phyloP scores from a whole-genome alignment of 495 filamentous ascomycete genomes.

The Xylaria longipes region DNA sequence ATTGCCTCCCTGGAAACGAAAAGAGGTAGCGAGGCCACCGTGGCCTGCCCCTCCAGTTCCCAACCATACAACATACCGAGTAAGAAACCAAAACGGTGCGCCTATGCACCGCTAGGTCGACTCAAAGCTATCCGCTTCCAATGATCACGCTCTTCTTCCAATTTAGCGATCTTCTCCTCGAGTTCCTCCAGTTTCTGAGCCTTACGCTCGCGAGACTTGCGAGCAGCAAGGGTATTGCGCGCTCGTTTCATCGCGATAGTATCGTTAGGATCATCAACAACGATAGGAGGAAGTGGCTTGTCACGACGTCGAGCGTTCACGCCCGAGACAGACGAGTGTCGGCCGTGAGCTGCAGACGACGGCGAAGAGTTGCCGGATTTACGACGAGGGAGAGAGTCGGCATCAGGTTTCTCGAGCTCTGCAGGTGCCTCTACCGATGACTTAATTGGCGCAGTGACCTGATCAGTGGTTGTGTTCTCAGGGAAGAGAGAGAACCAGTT shows the following conservation, averaged over 20 bases:
- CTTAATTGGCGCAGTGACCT: slow-evolving; percentile 40
- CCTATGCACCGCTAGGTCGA: slow-evolving; percentile 22
- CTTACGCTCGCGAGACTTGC: slow-evolving; percentile 90
- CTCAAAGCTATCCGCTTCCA: slow-evolving; percentile 63
- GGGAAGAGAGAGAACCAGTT: slow-evolving; percentile 77
- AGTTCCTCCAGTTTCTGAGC: slow-evolving; percentile 70
- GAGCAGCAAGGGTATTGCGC: slow-evolving; percentile 92
- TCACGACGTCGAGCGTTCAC: slow-evolving; percentile 72
- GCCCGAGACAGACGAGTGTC: slow-evolving; percentile 73
- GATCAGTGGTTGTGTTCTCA: slow-evolving; percentile 34
- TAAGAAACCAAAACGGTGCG: slow-evolving; percentile 11
- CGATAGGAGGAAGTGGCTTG: slow-evolving; percentile 82
- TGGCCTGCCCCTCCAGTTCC: slow-evolving; percentile 32
- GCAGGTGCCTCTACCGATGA: slow-evolving; percentile 53
- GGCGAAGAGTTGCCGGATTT: slow-evolving; percentile 57
- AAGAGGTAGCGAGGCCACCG: slow-evolving; percentile 21
- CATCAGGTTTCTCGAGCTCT: slow-evolving; percentile 46
- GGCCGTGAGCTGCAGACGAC: slow-evolving; percentile 47
- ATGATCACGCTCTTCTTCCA: slow-evolving; percentile 60
- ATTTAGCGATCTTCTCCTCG: slow-evolving; percentile 57
- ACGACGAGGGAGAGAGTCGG: slow-evolving; percentile 44
- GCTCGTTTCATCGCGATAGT: slow-evolving; percentile 85
- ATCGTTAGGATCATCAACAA: slow-evolving; percentile 74
- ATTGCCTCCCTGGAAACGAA: slow-evolving; percentile 33
- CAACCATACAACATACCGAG: slow-evolving; percentile 21